Conservation (phyloP, 192 early-diverging fungal species). For the Coemansia sp. region DNA sequence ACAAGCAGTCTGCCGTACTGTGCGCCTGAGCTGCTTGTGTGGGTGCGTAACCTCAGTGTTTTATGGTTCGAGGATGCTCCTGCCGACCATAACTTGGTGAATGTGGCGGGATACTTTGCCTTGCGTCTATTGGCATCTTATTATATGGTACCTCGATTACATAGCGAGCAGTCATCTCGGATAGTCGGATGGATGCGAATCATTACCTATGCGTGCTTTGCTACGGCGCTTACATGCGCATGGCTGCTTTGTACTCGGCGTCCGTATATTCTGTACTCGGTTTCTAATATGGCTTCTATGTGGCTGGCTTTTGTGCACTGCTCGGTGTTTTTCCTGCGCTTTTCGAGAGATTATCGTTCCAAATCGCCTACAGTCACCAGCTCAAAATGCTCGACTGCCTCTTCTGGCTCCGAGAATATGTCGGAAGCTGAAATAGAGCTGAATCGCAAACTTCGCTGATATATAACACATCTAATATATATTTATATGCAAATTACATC, state of each 20-base stretch:
- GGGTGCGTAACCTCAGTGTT: slow-evolving; percentile 77
- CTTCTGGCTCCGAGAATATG: background rate
- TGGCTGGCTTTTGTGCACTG: slow-evolving; percentile 45
- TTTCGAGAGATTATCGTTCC: background rate
- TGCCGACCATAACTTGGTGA: slow-evolving; percentile 61
- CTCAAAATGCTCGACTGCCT: background rate
- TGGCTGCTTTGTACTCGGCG: slow-evolving; percentile 59
- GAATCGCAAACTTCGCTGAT: slow-evolving; percentile 15
- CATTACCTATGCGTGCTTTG: slow-evolving; percentile 46
- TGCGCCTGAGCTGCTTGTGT: slow-evolving; percentile 72
- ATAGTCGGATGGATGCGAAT: slow-evolving; percentile 12
- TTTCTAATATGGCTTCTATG: slow-evolving; percentile 50
- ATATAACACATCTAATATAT: background rate
- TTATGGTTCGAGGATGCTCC: slow-evolving; percentile 79
- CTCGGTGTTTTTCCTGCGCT: slow-evolving; percentile 17
- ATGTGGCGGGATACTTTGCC: slow-evolving; percentile 46
- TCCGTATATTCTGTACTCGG: slow-evolving; percentile 60
- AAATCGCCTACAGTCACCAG: no score
- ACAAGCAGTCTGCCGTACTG: slow-evolving; percentile 71
- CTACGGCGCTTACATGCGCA: slow-evolving; percentile 45
- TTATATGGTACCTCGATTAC: slow-evolving; percentile 27
- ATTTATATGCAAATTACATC: slow-evolving; percentile 9
- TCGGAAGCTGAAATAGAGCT: slow-evolving; percentile 5
- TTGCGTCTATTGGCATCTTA: slow-evolving; percentile 30
- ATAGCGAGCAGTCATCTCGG: background rate